phyloP scores from a whole-genome alignment of 176 grass and related monocot genomes.

The Aegilops tauschii region DNA sequence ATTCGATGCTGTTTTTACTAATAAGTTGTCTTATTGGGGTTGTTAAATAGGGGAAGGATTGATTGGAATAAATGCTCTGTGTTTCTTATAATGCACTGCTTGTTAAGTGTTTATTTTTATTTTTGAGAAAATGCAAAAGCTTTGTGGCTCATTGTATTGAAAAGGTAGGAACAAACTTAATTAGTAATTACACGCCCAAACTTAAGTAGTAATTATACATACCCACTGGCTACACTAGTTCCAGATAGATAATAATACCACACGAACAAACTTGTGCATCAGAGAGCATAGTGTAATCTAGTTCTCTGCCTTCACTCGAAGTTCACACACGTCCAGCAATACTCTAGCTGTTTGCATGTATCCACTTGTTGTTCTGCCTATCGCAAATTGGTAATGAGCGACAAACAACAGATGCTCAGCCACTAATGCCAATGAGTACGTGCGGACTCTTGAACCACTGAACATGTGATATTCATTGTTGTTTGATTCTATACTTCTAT shows the following conservation, averaged over 20 bases:
- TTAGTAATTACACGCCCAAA: too few relatives aligned
- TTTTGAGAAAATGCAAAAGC: neutral
- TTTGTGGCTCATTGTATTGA: neutral
- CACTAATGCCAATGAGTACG: neutral
- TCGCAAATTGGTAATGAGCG: neutral
- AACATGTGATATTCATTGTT: neutral
- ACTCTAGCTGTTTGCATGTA: neutral
- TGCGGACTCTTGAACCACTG: neutral
- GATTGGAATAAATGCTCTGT: neutral
- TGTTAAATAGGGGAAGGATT: neutral
- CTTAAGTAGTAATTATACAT: too few relatives aligned
- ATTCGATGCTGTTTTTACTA: neutral
- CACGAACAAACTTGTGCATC: neutral
- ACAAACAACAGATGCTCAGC: slow-evolving; percentile 14
- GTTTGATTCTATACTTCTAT: slow-evolving; percentile 3
- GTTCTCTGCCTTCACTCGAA: neutral
- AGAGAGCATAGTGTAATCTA: neutral
- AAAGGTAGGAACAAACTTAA: too few relatives aligned
- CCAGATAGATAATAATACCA: neutral
- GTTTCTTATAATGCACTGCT: neutral
- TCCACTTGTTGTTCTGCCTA: neutral
- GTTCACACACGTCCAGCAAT: neutral
- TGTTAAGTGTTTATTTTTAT: neutral
- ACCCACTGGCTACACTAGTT: neutral
- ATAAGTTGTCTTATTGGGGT: neutral